Conservation (phyloP, 352 stramenopile species). For the Aphanomyces astaci region DNA sequence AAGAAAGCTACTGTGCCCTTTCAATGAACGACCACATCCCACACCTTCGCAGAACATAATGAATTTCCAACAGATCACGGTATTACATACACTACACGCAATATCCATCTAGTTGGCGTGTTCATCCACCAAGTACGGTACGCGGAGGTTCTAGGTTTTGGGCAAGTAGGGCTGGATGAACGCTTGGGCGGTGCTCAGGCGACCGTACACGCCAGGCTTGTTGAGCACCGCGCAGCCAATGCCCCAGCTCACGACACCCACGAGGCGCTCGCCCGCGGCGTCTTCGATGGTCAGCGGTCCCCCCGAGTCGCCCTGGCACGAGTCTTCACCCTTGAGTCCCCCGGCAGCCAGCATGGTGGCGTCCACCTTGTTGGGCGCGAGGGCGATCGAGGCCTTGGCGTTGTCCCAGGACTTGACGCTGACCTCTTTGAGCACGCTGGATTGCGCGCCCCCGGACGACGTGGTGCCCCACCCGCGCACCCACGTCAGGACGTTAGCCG, state of each 20-base stretch:
- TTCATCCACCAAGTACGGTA: too few relatives aligned
- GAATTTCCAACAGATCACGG: too few relatives aligned
- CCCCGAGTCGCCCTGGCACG: constrained; percentile 31
- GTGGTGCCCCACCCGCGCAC: constrained; percentile 25
- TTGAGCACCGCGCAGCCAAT: constrained; percentile 21
- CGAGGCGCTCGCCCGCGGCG: constrained; percentile 12
- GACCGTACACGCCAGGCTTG: constrained; percentile 19
- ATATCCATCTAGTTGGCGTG: too few relatives aligned
- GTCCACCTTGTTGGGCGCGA: constrained; percentile 34
- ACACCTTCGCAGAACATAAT: too few relatives aligned
- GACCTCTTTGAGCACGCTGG: constrained; percentile 34
- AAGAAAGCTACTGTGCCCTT: too few relatives aligned
- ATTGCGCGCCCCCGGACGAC: constrained; percentile 23
- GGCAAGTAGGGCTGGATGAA: constrained; percentile 13
- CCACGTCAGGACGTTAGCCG: constrained; percentile 43
- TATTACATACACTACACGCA: too few relatives aligned
- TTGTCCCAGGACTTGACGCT: constrained; percentile 43
- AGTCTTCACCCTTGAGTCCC: constrained; percentile 24
- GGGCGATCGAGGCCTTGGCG: constrained; percentile 29
- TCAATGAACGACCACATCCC: too few relatives aligned
- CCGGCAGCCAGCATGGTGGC: constrained; percentile 52
- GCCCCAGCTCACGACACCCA: constrained; percentile 31
- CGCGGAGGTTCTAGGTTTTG: too few relatives aligned
- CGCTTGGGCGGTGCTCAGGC: neutral
- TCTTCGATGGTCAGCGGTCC: constrained; percentile 23